Evolutionary conservation across 2,329 filamentous ascomycete genomes (phyloP).

Genomic region (Cyphellophora attinorum): DNA sequence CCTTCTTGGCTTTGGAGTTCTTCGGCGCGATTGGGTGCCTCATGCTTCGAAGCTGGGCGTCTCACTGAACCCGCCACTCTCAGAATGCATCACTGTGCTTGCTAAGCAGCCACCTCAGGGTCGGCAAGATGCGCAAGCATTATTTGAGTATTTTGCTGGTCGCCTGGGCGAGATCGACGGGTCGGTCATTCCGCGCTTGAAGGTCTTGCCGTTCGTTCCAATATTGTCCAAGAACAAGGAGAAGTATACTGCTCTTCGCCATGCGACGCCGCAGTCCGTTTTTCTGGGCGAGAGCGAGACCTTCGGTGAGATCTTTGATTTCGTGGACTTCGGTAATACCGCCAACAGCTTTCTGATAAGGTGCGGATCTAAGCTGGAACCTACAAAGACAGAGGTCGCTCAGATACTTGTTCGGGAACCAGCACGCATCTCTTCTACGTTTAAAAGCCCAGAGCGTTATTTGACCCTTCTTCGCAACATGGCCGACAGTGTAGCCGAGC

Average conservation of each 20-base stretch:
- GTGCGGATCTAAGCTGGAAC: constrained; percentile 84
- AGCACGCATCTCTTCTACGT: constrained; percentile 65
- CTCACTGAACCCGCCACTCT: constrained; percentile 67
- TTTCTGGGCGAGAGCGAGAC: constrained; percentile 66
- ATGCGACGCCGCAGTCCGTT: constrained; percentile 61
- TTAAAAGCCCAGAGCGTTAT: constrained; percentile 79
- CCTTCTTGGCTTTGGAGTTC: constrained; percentile 69
- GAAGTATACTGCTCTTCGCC: constrained; percentile 34
- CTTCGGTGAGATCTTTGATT: constrained; percentile 91
- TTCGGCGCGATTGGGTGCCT: constrained; percentile 64
- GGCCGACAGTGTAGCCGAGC: constrained; percentile 57
- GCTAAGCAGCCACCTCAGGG: constrained; percentile 62
- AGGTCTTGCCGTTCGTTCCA: constrained; percentile 62
- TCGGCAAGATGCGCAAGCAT: constrained; percentile 53
- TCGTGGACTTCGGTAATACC: constrained; percentile 82
- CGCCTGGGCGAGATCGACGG: constrained; percentile 65
- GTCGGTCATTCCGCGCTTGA: constrained; percentile 50
- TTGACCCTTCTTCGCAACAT: constrained; percentile 71
- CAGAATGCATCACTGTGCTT: constrained; percentile 64
- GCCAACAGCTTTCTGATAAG: constrained; percentile 83
- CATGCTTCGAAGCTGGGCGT: constrained; percentile 86
- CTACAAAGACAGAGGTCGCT: constrained; percentile 77
- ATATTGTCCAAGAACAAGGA: constrained; percentile 32
- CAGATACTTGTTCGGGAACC: constrained; percentile 76
- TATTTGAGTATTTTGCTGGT: constrained; percentile 78